Evolutionary conservation across 192 early-diverging fungal species (phyloP), one percentile per base, ranked within the genome.

Genomic region (Paraglomus brasilianum): DNA sequence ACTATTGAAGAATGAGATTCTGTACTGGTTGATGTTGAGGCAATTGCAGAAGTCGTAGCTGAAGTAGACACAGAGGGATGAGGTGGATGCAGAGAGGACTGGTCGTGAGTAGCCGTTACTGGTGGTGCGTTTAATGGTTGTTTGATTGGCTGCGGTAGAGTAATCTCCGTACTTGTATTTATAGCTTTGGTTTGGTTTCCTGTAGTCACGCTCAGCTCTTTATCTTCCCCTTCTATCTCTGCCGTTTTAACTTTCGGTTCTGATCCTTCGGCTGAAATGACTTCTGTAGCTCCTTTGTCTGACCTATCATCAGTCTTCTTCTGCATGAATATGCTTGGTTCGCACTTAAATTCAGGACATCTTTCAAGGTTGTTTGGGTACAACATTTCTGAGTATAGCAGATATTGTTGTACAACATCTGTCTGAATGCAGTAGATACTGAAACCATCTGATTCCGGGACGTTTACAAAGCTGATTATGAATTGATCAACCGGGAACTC

Each of bases 371-470:
- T 58, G 15, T 59, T 30, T 30, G 67, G 67, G 4, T 38, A 58
- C 22, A 69, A 19, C 11, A 69, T 38, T 19, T 69, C 8, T 15
- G 21, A 14, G 30, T 21, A 5, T 39, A 69, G 40, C 8, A 19
- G 8, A 43, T 77, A 80, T 58, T 80, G 78, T 57, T 80, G 78
- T 13, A 80, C 75, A 39, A 75, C 75, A 57, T 80, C 77, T n/a
- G 78, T 57, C 50, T 80, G 78, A 39, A 77, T 77, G 43, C 78
- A 80, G 22, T 77, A 80, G 10, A 77, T 69, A 2, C 73, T 77
- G 48, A 80, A 71, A 0, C 78, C 78, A 41, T 80, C 68, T 57
- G 72, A 73, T n/a, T 77, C 78, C 0, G 78, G 73, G 24, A 75
- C 69, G 22, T 77, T 48, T 17, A 77, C 74, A 70, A 80, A 80